Conservation (phyloP, 2,329 filamentous ascomycete species). For the Pyrenophora tritici-repentis region DNA sequence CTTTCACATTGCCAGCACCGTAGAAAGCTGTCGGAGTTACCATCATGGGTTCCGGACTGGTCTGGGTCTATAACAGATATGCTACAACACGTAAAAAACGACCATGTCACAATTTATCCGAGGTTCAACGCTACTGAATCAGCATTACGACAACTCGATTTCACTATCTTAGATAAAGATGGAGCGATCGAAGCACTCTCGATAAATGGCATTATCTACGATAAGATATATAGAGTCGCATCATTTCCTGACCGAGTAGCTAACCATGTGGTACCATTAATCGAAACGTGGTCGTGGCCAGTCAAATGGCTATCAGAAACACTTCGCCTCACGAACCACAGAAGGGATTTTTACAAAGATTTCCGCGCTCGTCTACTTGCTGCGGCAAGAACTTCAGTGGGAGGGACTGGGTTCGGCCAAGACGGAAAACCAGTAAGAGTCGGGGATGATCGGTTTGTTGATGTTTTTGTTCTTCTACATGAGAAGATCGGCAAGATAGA, state of each 20-base stretch:
- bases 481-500: not conserved
- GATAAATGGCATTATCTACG: not conserved
- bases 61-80: not conserved
- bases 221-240: not conserved
- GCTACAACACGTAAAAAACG: not conserved
- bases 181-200: not conserved
- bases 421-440: not conserved
- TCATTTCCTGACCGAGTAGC: not conserved
- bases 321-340: not conserved
- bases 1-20: not conserved
- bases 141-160: not conserved
- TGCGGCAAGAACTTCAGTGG: not conserved
- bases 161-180: not conserved
- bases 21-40: not conserved
- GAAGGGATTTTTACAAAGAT: not conserved
- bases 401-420: not conserved
- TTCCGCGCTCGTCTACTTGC: not conserved
- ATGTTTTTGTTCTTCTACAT: not conserved
- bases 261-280: not conserved
- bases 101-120: not conserved
- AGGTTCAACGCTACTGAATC: not conserved
- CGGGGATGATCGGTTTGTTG: not conserved
- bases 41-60: conserved; percentile 3
- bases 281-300: not conserved
- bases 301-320: not conserved